phyloP scores from a whole-genome alignment of 164 flowering plant species.

The Umbellularia californica region DNA sequence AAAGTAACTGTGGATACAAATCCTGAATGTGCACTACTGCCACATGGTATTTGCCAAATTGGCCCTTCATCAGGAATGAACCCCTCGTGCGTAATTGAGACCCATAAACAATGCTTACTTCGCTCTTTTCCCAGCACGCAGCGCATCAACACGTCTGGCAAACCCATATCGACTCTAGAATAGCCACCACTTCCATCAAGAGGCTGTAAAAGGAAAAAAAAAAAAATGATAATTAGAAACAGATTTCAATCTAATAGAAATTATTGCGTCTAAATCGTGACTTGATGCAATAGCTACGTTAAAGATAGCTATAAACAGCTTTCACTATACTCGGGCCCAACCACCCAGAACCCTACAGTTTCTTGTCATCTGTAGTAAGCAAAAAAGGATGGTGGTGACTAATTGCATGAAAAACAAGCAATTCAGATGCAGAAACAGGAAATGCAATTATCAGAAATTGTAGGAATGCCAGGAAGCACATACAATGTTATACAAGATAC shows the following conservation, averaged over 20 bases:
- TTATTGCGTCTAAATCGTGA: too few relatives aligned
- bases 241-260: not conserved
- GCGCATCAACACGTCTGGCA: slow-evolving; percentile 45
- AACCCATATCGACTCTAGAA: slow-evolving; percentile 43
- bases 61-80: slow-evolving; percentile 9
- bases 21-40: slow-evolving; percentile 42
- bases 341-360: not conserved
- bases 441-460: not conserved
- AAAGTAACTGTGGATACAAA: slow-evolving; percentile 61
- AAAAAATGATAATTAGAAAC: not conserved
- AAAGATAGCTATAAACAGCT: not conserved
- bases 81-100: slow-evolving; percentile 5
- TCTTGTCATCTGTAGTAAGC: not conserved
- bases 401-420: not conserved
- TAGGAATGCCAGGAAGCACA: not conserved
- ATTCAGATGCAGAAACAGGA: not conserved
- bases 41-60: slow-evolving; percentile 67
- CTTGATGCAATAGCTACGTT: not conserved
- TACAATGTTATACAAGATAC: too few relatives aligned
- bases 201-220: slow-evolving; percentile 40
- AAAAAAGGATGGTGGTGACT: not conserved
- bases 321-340: not conserved
- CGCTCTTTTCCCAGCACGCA: slow-evolving; percentile 24
- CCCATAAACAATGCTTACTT: slow-evolving; percentile 27
- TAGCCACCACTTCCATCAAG: slow-evolving; percentile 53